Percentiles rank a stretch among this genome's conserved stretches.
Evolutionary conservation across 208 protist species (phyloP).

Genomic region (Zelonia costaricensis): DNA sequence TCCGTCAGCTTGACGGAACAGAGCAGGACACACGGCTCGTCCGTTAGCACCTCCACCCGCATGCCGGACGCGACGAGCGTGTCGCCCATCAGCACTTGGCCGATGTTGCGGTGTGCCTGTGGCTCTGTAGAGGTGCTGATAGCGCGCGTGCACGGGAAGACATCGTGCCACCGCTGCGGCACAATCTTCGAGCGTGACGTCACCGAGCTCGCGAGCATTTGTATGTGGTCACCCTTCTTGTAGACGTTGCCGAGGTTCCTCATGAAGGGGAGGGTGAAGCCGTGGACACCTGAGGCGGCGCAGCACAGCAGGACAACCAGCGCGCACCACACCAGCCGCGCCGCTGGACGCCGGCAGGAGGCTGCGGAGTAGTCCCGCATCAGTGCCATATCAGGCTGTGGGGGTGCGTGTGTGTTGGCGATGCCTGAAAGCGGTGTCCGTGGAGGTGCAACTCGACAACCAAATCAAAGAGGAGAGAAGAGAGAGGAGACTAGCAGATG

Average conservation of each 20-base stretch:
- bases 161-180: conserved; percentile 11
- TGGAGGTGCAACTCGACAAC: conserved; percentile 3
- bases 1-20: conserved; percentile 4
- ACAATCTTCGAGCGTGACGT: conserved; percentile 21
- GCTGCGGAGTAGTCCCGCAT: too few species aligned
- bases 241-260: conserved; percentile 12
- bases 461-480: not conserved
- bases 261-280: conserved; percentile 17
- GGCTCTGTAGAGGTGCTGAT: not conserved
- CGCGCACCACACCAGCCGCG: not conserved
- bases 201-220: conserved; percentile 14
- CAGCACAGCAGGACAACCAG: conserved; percentile 11
- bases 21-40: conserved; percentile 1
- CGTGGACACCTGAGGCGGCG: not conserved
- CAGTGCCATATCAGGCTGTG: too few species aligned
- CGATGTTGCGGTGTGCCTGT: conserved; percentile 18
- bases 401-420: too few species aligned
- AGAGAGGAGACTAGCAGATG: too few species aligned
- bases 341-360: too few species aligned
- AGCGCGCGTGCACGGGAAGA: conserved; percentile 8
- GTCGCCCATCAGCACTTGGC: conserved; percentile 21
- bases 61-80: conserved; percentile 16
- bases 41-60: not conserved
- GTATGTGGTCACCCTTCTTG: not conserved
- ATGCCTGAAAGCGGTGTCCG: too few species aligned